phyloP scores from a whole-genome alignment of 371 early-diverging fungal genomes.

The Blakeslea trispora region DNA sequence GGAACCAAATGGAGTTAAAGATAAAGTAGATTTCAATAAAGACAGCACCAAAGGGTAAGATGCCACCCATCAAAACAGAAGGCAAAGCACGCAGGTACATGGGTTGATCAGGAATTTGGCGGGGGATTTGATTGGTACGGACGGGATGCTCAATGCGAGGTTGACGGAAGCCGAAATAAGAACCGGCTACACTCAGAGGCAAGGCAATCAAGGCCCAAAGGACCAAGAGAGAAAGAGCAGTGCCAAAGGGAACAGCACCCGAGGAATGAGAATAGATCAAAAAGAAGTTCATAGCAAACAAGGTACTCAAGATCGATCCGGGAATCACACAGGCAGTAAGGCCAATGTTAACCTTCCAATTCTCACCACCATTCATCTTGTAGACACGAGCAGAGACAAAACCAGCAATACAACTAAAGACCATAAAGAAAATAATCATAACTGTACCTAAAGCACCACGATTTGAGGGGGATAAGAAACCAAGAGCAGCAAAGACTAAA shows the following conservation, averaged over 20 bases:
- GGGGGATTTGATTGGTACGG: constrained; percentile 90
- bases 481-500: constrained; percentile 91
- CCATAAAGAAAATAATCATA: constrained; percentile 87
- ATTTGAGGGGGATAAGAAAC: constrained; percentile 94
- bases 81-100: constrained; percentile 71
- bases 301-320: constrained; percentile 67
- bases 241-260: constrained; percentile 91
- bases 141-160: constrained; percentile 86
- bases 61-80: constrained; percentile 81
- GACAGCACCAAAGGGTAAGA: constrained; percentile 88
- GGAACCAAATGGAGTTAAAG: constrained; percentile 91
- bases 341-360: constrained; percentile 82
- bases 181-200: constrained; percentile 88
- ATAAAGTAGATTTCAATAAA: constrained; percentile 90
- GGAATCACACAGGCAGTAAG: constrained; percentile 87
- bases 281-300: constrained; percentile 88
- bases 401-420: constrained; percentile 86
- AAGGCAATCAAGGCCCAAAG: constrained; percentile 90
- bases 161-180: constrained; percentile 91
- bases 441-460: constrained; percentile 92
- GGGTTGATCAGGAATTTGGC: constrained; percentile 86
- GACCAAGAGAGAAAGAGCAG: constrained; percentile 81
- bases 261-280: constrained; percentile 86
- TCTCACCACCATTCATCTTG: constrained; percentile 92
- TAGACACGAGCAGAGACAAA: constrained; percentile 88